These are phyloP conservation scores for Corchorus olitorius DNA, from an alignment of 345 rosid species.

Conservation along the genomic window DNA sequence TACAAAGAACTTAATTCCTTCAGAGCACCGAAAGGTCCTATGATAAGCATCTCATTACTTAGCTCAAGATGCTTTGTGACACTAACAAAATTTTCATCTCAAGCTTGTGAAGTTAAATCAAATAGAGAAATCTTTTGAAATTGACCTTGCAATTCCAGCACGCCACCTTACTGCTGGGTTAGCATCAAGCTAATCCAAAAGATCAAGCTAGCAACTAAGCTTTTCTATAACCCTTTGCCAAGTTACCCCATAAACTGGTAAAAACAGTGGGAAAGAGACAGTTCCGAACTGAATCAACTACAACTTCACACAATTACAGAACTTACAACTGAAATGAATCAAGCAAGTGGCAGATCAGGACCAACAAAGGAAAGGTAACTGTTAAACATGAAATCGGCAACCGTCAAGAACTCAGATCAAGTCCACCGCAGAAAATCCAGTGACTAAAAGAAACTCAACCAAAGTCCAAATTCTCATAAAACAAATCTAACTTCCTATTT, in stretches of 20 bases:
- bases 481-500: slow-evolving; percentile 1
- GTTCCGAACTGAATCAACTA: slow-evolving; percentile 6
- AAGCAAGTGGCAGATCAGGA: slow-evolving; percentile 22
- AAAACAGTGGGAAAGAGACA: background rate
- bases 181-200: background rate
- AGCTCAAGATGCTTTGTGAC: background rate
- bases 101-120: slow-evolving; percentile 5
- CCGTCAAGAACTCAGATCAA: slow-evolving; percentile 28
- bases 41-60: background rate
- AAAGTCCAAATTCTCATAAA: background rate
- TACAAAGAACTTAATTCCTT: too few species aligned
- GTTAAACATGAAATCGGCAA: background rate
- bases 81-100: background rate
- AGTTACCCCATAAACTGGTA: background rate
- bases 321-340: background rate
- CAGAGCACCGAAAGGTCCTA: background rate
- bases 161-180: background rate
- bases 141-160: background rate
- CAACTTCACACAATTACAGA: background rate
- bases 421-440: slow-evolving; percentile 9
- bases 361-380: slow-evolving; percentile 18
- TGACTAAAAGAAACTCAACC: background rate
- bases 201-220: background rate
- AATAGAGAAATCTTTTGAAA: background rate
- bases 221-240: slow-evolving; percentile 1